These are phyloP conservation scores for Hypoxylon perforatum DNA, from an alignment of 495 filamentous ascomycete species.

Conservation along the genomic window DNA sequence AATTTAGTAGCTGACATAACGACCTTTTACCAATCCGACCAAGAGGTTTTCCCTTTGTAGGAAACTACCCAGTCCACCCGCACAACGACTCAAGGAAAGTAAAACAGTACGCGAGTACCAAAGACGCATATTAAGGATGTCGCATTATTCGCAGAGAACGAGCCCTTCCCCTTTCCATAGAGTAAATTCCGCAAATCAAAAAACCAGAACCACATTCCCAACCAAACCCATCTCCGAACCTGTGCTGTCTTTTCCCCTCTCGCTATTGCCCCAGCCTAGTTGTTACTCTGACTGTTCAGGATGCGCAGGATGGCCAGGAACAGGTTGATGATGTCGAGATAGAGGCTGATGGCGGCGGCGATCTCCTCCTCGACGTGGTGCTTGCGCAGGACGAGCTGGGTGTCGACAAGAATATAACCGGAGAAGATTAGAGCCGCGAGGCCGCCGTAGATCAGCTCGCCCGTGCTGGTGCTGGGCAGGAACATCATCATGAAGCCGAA, in stretches of 20 bases:
- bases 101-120: conserved; percentile 1
- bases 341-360: conserved; percentile 92
- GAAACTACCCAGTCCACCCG: conserved; percentile 34
- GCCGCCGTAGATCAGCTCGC: conserved; percentile 86
- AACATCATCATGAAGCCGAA: conserved; percentile 92
- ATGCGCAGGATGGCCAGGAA: conserved; percentile 94
- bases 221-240: neutral
- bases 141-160: neutral
- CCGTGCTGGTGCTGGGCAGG: conserved; percentile 79
- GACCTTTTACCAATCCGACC: conserved; percentile 2
- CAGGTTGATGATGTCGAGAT: conserved; percentile 95
- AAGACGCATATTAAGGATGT: conserved; percentile 1
- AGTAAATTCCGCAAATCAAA: neutral
- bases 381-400: conserved; percentile 92
- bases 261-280: conserved; percentile 59
- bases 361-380: conserved; percentile 99
- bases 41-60: conserved; percentile 12
- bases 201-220: neutral
- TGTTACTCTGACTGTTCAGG: conserved; percentile 87
- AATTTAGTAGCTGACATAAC: neutral
- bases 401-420: conserved; percentile 94
- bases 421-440: conserved; percentile 87
- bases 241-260: neutral
- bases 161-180: neutral
- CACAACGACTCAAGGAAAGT: conserved; percentile 50